These are phyloP conservation scores for Calonectria crousiana DNA, from an alignment of 2,329 filamentous ascomycete species.

Conservation along the genomic window DNA sequence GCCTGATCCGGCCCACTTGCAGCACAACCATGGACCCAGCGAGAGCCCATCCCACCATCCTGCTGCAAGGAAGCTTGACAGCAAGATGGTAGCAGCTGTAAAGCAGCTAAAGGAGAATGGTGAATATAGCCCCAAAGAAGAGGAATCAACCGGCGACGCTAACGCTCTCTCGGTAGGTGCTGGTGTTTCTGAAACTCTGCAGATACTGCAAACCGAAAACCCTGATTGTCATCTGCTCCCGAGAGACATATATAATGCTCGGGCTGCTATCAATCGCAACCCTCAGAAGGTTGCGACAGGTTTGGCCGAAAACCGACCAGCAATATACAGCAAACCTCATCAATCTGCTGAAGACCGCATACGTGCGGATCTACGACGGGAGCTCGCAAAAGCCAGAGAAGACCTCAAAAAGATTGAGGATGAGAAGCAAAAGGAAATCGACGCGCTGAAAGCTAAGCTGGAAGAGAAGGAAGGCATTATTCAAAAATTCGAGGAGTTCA, in stretches of 20 bases:
- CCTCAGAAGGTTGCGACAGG: slow-evolving; percentile 71
- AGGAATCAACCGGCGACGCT: slow-evolving; percentile 36
- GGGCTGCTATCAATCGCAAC: slow-evolving; percentile 75
- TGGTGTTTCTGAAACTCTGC: slow-evolving; percentile 74
- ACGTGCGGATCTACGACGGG: slow-evolving; percentile 70
- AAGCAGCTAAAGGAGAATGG: slow-evolving; percentile 75
- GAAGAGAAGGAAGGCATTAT: slow-evolving; percentile 74
- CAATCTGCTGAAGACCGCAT: slow-evolving; percentile 74
- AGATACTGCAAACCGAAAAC: slow-evolving; percentile 73
- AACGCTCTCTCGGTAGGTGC: slow-evolving; percentile 63
- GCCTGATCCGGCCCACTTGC: slow-evolving; percentile 68
- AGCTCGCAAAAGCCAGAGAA: slow-evolving; percentile 69
- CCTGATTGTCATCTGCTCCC: slow-evolving; percentile 73
- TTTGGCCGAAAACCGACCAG: slow-evolving; percentile 70
- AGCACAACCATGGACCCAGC: slow-evolving; percentile 75
- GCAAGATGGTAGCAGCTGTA: slow-evolving; percentile 75
- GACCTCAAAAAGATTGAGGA: slow-evolving; percentile 68
- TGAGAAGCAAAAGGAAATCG: slow-evolving; percentile 69
- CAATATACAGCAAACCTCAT: slow-evolving; percentile 75
- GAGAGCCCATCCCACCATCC: slow-evolving; percentile 76
- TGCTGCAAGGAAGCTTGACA: slow-evolving; percentile 74
- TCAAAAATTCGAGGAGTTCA: slow-evolving; percentile 75
- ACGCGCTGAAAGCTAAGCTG: slow-evolving; percentile 69
- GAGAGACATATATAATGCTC: slow-evolving; percentile 76
- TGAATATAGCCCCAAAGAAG: slow-evolving; percentile 52